Percentiles rank a stretch among this genome's conserved stretches.
Conservation (phyloP, 2,329 filamentous ascomycete genomes). For the Pestalotiopsis fici region DNA sequence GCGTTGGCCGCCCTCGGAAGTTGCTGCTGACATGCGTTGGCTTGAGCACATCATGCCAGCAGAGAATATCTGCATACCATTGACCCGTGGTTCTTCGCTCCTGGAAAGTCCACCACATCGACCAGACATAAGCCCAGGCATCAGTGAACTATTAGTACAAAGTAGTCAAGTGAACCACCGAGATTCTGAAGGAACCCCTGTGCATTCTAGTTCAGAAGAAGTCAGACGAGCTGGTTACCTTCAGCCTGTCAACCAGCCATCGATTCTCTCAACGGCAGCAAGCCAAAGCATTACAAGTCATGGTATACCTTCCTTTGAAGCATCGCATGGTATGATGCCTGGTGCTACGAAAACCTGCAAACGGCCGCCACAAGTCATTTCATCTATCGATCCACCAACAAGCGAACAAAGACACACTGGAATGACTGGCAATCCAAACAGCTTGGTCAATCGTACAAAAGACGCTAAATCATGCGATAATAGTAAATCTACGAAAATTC, state of each 20-base stretch:
- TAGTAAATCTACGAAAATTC: neutral
- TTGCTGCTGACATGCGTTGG: conserved; percentile 10
- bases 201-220: neutral
- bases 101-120: neutral
- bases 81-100: conserved; percentile 13
- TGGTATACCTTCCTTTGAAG: neutral
- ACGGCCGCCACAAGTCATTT: neutral
- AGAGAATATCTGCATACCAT: conserved; percentile 5
- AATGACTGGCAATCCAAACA: neutral
- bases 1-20: conserved; percentile 13
- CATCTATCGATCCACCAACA: neutral
- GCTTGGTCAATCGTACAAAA: neutral
- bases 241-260: neutral
- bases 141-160: neutral
- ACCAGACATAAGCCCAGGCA: neutral
- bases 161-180: neutral
- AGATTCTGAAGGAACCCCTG: neutral
- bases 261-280: neutral
- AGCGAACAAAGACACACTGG: neutral
- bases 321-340: neutral
- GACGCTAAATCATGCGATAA: neutral
- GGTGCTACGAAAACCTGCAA: neutral
- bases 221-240: neutral
- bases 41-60: neutral
- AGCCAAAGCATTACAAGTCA: neutral